Conservation (phyloP, 139 green algal species). For the Mychonastes homosphaera region DNA sequence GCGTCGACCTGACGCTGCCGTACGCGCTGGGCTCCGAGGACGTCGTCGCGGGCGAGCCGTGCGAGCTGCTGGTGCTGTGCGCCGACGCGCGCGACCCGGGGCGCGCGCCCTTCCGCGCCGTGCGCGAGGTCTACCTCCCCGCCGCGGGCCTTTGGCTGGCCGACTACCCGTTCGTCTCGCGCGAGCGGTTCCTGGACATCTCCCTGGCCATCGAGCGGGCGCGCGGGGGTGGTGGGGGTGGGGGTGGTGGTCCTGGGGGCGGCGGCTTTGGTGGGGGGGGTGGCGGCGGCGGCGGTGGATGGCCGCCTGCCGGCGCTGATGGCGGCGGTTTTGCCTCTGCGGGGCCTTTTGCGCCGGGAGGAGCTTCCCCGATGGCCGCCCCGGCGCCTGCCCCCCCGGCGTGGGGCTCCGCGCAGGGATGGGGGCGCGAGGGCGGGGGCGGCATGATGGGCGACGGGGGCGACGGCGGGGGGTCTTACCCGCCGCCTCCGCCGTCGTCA, state of each 20-base stretch:
- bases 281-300: neutral
- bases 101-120: neutral
- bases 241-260: neutral
- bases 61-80: conserved; percentile 63
- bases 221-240: conserved; percentile 5
- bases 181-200: conserved; percentile 54
- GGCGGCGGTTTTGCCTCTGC: no score
- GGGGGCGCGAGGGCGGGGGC: no score
- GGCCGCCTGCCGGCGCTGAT: neutral
- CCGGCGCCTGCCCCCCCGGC: no score
- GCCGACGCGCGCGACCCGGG: conserved; percentile 11
- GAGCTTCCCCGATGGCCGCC: no score
- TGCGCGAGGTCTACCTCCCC: conserved; percentile 76
- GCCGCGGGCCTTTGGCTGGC: conserved; percentile 61
- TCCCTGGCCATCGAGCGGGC: conserved; percentile 49
- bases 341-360: no score
- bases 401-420: no score
- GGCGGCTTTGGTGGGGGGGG: neutral
- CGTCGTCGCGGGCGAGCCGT: conserved; percentile 38
- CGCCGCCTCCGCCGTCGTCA: no score
- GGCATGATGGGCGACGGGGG: no score
- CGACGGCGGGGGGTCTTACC: no score
- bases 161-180: conserved; percentile 67
- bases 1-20: conserved; percentile 49
- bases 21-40: conserved; percentile 43